Base-by-base conservation (phyloP, 2,329 filamentous ascomycete species). In the Mollisia scopiformis region DNA sequence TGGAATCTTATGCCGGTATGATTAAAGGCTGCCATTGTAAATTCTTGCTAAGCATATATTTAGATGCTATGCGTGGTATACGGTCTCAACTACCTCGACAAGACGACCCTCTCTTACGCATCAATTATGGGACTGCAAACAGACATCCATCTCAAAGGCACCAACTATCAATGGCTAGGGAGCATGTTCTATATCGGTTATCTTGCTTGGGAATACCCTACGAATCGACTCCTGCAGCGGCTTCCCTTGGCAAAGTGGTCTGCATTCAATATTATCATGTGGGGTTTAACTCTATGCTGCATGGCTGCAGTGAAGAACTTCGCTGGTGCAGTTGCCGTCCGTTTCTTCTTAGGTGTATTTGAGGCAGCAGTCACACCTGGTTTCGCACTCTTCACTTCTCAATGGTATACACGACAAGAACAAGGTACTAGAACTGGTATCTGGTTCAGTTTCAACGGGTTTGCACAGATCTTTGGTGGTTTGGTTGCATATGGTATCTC, bases 321-420 rank as follows among this genome's bases (percentile, higher is more conserved):
- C 67, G 76, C 79, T 0, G 84, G 87, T 1, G 84, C 86, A 0
- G 80, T 90, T 23, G 85, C 84, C 0, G 82, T 90, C 33, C 83
- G 89, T 0, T 87, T 90, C 71, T 84, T 91, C 66, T 79, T 90
- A 0, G 89, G 89, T 28, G 78, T 88, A 0, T 89, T 88, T 58
- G 89, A 92, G 71, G 79, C 86, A 0, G 85, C 87, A 0, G 86
- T 91, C 1, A 89, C 86, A 0, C 88, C 88, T 0, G 87, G 87
- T 0, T 90, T 90, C 66, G 84, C 86, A 0, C 78, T 91, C 1
- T 81, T 91, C 66, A 90, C 88, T 1, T 84, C 80, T 3, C 86
- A 90, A 75, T 91, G 88, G 88, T 92, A 90, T 68, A 91, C 89
- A 1, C 87, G 87, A 72, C 79, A 80, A 57, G 88, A 91, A 71